Base-by-base conservation (phyloP, 139 green algal species). In the Zygnema cylindricum region DNA sequence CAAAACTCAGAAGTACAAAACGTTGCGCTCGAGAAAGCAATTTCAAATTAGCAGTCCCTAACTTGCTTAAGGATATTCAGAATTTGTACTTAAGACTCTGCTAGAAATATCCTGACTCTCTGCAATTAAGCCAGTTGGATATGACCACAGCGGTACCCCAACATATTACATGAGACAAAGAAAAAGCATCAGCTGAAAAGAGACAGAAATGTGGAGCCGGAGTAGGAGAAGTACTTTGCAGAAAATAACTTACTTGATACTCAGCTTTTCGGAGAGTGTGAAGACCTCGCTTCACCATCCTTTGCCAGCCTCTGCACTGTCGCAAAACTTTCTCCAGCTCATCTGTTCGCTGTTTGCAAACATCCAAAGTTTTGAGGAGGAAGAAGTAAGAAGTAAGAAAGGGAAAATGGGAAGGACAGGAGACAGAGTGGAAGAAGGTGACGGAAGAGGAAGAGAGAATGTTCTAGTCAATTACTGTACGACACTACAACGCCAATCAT, bases 241-340 rank as follows among this genome's bases (percentile, higher is more conserved):
- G 16, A 23, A n/a, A n/a, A n/a, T n/a, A n/a, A n/a, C 30, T 86
- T 7, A 87, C 81, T 69, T 87, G 81, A 69, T 87, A 87, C 81
- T 82, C 30, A 35, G 81, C 35, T 43, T 87, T 87, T 33, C 30
- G 81, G 3, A 87, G 30, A 39, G 81, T 87, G 7, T 85, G 81
- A 43, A 87, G 3, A 2, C 69, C 81, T 41, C 81, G 63, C 30
- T 87, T 87, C 43, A 87, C 54, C 32, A 87, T 42, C 3, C 30
- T 84, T n/a, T 87, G 81, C 81, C 81, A 87, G 2, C 81, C 81
- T 35, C 11, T 87, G 32, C 11, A 7, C 22, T 43, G 40, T 3
- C 54, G 2, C 71, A 87, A 69, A 33, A 3, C 54, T 36, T 42
- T 77, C 81, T 43, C 71, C 2, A 87, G 81, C 3, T 87, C 81